Evolutionary conservation across 2,329 filamentous ascomycete genomes (phyloP).

Genomic region (Cladosporium sphaerospermum): DNA sequence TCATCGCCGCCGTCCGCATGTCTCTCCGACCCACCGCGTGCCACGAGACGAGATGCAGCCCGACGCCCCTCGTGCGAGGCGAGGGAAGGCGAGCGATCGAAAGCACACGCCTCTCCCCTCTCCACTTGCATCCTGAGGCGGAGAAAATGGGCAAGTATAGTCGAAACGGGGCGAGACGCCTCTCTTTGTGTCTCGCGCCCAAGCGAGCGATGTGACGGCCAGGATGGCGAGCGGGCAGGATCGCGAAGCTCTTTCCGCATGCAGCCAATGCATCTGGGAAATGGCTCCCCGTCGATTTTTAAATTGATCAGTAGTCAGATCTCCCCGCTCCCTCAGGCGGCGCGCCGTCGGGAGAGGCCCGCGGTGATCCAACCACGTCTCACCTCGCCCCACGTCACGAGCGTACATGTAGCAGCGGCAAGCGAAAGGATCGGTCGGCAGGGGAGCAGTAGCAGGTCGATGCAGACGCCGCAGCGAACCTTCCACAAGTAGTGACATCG

Average conservation of each 20-base stretch:
- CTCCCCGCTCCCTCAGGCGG: too few species aligned
- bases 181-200: too few species aligned
- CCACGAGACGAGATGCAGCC: constrained; percentile 4
- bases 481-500: too few species aligned
- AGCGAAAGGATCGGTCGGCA: not conserved
- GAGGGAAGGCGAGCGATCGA: not conserved
- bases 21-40: constrained; percentile 6
- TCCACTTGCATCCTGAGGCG: not conserved
- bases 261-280: not conserved
- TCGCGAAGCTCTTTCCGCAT: not conserved
- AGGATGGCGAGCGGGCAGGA: too few species aligned
- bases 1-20: constrained; percentile 1
- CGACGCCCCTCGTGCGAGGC: constrained; percentile 1
- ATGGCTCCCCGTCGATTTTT: not conserved
- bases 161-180: not conserved
- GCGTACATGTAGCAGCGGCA: not conserved
- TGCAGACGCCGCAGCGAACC: too few species aligned
- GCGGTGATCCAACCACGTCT: too few species aligned
- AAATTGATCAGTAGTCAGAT: too few species aligned
- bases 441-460: not conserved
- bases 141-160: not conserved
- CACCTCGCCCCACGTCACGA: too few species aligned
- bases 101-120: too few species aligned
- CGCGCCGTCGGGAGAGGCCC: too few species aligned
- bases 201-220: too few species aligned